Percentiles rank a stretch among this genome's conserved stretches.
Conservation (phyloP, 768 basidiomycete genomes). For the Rhodocollybia butyracea region DNA sequence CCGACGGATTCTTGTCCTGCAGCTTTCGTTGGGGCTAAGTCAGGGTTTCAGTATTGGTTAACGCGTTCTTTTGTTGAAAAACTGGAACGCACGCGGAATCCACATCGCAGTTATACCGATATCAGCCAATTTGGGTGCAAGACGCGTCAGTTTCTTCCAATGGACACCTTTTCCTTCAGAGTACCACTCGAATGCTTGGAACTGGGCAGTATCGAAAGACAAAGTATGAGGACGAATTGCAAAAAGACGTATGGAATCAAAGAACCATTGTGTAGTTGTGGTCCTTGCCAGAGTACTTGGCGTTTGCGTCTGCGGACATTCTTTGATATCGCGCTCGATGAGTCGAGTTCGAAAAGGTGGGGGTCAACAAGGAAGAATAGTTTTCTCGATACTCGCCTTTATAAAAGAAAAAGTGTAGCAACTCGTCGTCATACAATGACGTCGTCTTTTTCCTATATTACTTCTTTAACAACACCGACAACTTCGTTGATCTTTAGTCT, state of each 20-base stretch:
- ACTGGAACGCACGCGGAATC: conserved; percentile 17
- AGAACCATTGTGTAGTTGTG: conserved; percentile 22
- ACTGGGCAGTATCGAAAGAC: not conserved
- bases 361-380: no score
- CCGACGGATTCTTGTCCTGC: conserved; percentile 20
- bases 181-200: conserved; percentile 24
- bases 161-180: conserved; percentile 18
- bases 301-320: conserved; percentile 21
- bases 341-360: no score
- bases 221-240: not conserved
- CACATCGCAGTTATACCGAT: conserved; percentile 22
- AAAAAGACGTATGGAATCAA: not conserved
- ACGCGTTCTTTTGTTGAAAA: not conserved
- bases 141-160: conserved; percentile 17
- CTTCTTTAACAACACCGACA: not conserved
- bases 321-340: no score
- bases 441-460: no score
- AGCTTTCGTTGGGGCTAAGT: conserved; percentile 22
- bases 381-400: no score
- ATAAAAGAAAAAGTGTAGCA: no score
- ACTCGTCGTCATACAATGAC: no score
- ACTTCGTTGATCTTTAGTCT: not conserved
- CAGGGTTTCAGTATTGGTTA: not conserved
- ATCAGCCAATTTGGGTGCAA: conserved; percentile 14
- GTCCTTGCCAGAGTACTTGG: conserved; percentile 14